Evolutionary conservation across 805 yeast species (phyloP).

Genomic region (Maudiozyma serrabonitensis): DNA sequence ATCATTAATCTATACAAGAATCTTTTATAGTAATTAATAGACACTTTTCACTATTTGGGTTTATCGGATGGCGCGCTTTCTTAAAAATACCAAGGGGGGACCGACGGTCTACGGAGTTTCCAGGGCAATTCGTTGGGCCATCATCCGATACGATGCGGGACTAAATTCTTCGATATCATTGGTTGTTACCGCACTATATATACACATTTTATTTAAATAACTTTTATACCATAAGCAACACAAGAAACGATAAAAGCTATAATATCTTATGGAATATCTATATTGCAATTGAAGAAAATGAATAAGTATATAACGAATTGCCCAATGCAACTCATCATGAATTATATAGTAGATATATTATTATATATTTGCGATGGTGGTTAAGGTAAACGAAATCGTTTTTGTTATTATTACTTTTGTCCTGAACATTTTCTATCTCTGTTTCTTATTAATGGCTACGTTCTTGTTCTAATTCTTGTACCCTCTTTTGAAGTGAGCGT

Average conservation of each 20-base stretch:
- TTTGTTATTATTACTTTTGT: not conserved
- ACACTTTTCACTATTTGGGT: not conserved
- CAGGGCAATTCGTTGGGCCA: not conserved
- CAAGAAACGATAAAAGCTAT: too few species aligned
- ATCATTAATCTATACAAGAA: too few species aligned
- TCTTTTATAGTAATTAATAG: too few species aligned
- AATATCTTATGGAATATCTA: too few species aligned
- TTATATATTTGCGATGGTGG: too few species aligned
- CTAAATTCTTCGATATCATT: slow-evolving; percentile 1
- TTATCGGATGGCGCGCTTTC: slow-evolving; percentile 2
- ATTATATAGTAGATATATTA: too few species aligned
- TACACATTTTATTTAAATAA: too few species aligned
- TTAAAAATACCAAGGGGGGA: not conserved
- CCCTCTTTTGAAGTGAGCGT: slow-evolving; percentile 17
- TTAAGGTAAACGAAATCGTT: too few species aligned
- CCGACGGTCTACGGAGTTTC: not conserved
- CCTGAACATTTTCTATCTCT: not conserved
- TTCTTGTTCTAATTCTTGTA: not conserved
- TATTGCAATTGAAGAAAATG: too few species aligned
- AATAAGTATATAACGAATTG: too few species aligned
- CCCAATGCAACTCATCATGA: too few species aligned
- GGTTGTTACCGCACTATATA: not conserved
- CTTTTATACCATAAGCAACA: too few species aligned
- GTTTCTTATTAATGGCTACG: not conserved
- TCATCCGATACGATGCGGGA: not conserved